Evolutionary conservation across 495 filamentous ascomycete genomes (phyloP), one percentile per base, ranked within the genome.

Genomic region (Aspergillus haitiensis): DNA sequence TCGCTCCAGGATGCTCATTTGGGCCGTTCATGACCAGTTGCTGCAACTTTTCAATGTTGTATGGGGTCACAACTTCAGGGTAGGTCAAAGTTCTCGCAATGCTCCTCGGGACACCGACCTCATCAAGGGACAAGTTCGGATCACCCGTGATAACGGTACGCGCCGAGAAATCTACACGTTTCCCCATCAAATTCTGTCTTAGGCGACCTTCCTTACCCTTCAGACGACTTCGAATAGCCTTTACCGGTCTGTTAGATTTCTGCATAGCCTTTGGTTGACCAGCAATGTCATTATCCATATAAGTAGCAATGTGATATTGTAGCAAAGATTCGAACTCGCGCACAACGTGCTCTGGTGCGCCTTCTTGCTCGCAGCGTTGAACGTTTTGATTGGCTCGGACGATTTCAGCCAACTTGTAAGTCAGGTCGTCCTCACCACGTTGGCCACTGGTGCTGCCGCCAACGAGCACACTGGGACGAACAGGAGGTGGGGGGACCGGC

Each of bases 101-200:
- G 67, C 86, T 90, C 62, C 85, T 82, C 8, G 93, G 94, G 27
- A 98, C 95, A 69, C 94, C 94, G 55, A 99, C 94, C 78, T 99
- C 90, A 65, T 98, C 93, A 21, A 99, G 81, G 27, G 91, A 95
- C 61, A 98, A 78, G 66, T 97, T 97, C 15, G 94, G 95, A 70
- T 99, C 94, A 72, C 94, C 94, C 55, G 94, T 98, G 69, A 98
- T 98, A 73, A 99, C 94, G 32, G 94, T 99, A 86, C 94, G 95
- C 15, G 94, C 95, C 1, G 94, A 99, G 73, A 99, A 99, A 68
- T 99, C 94, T 35, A 99, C 94, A 82, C 94, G 94, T 75, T 99
- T 99, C 42, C 94, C 94, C 94, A 98, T 98, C 78, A 98, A 81
- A 69, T 98, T 99, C 66, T 95, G 94, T 72, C 94, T 90, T 13